Evolutionary conservation across 345 rosid species (phyloP), one percentile per base, ranked within the genome.

Genomic region (Salix arbutifolia): DNA sequence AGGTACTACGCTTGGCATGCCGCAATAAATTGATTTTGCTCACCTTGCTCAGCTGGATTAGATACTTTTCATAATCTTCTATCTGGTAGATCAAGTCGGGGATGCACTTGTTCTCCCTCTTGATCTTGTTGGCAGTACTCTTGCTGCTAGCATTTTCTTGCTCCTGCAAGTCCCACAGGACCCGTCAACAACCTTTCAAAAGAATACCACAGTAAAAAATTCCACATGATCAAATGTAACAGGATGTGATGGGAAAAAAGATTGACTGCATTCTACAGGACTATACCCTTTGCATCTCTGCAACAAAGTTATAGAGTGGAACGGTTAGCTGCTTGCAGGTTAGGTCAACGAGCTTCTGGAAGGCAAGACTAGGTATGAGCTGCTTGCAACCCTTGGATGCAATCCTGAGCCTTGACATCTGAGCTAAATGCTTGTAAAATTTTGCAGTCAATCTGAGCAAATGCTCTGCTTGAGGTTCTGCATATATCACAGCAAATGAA

Each of bases 1-100:
- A 81, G 5, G 89, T 93, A 86, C 98, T 93, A 61, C 97, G 91
- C 87, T 93, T 93, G 70, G 94, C 98, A 64, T 93, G 83, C 87
- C 86, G 88, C 86, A 91, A 72, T 73, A 93, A 83, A 80, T 93
- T 93, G 50, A 90, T 72, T 81, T 91, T 93, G 78, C 88, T 87
- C 17, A 73, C 85, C 84, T 90, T 91, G 88, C 97, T 88, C 16
- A 93, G 91, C 80, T 83, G 93, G 76, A 93, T 93, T 25, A 93
- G 90, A 70, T 90, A 86, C 76, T 86, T 90, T 74, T 93, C 98
- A 8, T 83, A 93, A 76, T 91, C 94, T 81, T 93, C 98, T 61
- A 93, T 90, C 82, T 90, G 96, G 78, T 87, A 93, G 69, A 93
- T 90, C 74, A 93, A 82, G 72, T 90, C 95, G 2, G 97, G 98